Conservation (phyloP, 2,329 filamentous ascomycete genomes). For the Colletotrichum tamarilloi region DNA sequence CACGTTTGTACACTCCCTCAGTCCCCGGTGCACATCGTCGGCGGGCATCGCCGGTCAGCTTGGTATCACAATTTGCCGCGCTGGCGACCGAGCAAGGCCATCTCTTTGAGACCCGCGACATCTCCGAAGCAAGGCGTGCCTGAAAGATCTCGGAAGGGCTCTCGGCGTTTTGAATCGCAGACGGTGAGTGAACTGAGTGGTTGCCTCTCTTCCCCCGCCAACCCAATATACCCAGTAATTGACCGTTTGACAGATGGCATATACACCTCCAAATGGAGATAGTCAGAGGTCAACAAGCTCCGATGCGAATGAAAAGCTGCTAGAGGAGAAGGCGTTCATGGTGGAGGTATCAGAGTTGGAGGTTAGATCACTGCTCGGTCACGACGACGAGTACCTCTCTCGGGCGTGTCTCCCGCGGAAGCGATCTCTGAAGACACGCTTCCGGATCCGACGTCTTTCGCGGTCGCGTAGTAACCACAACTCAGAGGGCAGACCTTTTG, state of each 20-base stretch:
- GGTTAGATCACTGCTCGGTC: neutral
- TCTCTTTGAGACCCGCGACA: neutral
- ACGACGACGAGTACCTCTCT: neutral
- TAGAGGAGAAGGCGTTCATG: neutral
- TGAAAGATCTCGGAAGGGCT: neutral
- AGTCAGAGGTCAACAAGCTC: neutral
- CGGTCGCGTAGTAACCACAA: neutral
- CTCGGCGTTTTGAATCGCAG: neutral
- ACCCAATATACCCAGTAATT: neutral
- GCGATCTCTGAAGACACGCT: neutral
- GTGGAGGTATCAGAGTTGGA: neutral
- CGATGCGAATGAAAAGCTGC: neutral
- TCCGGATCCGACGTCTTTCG: neutral
- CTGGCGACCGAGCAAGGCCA: slow-evolving; percentile 8
- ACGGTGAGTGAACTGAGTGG: neutral
- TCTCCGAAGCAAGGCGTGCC: neutral
- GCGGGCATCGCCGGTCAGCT: neutral
- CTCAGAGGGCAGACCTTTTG: neutral
- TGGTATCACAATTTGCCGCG: neutral
- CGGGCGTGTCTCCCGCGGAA: neutral
- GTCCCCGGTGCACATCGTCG: neutral
- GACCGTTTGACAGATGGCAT: neutral
- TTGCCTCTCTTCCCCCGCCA: neutral
- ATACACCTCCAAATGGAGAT: neutral
- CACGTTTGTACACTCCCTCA: slow-evolving; percentile 29